Conservation (phyloP, 352 stramenopile species). For the Phytophthora fragariaefolia region DNA sequence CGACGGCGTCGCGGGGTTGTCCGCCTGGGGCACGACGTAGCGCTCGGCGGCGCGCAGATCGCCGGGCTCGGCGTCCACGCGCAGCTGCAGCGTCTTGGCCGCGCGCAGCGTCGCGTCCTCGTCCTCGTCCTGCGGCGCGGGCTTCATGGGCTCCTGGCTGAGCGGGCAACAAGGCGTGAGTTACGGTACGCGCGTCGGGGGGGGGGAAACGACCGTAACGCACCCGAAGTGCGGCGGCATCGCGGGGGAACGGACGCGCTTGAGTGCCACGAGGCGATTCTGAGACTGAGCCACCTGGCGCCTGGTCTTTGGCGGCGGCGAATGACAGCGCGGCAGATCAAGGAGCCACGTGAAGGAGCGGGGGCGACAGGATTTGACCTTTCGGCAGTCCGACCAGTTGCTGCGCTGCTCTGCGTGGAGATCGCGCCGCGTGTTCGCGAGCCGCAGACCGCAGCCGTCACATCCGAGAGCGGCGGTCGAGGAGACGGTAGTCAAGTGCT, state of each 20-base stretch:
- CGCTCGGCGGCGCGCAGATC: slow-evolving; percentile 14
- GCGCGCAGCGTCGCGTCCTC: slow-evolving; percentile 12
- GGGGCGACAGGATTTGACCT: too few species aligned
- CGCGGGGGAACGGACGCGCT: not conserved
- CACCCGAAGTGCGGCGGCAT: slow-evolving; percentile 62
- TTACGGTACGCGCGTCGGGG: not conserved
- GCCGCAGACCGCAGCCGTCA: too few species aligned
- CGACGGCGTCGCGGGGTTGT: slow-evolving; percentile 19
- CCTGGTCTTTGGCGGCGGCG: slow-evolving; percentile 1
- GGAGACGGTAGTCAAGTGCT: too few species aligned
- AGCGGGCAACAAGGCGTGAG: slow-evolving; percentile 15
- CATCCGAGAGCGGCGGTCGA: too few species aligned
- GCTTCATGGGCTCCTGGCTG: slow-evolving; percentile 30
- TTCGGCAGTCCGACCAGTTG: too few species aligned
- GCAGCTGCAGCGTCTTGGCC: slow-evolving; percentile 19
- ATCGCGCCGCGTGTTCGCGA: too few species aligned
- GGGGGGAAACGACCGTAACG: slow-evolving; percentile 5
- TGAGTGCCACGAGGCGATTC: slow-evolving; percentile 32
- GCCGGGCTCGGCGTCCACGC: slow-evolving; percentile 15
- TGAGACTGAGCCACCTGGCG: slow-evolving; percentile 19
- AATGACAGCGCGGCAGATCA: too few species aligned
- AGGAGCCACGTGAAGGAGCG: too few species aligned
- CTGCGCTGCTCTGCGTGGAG: too few species aligned
- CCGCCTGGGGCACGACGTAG: slow-evolving; percentile 23
- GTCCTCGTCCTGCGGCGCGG: not conserved